These are phyloP conservation scores for Mycosphaerella sp. DNA, from an alignment of 2,329 filamentous ascomycete genomes.

Conservation along the genomic window DNA sequence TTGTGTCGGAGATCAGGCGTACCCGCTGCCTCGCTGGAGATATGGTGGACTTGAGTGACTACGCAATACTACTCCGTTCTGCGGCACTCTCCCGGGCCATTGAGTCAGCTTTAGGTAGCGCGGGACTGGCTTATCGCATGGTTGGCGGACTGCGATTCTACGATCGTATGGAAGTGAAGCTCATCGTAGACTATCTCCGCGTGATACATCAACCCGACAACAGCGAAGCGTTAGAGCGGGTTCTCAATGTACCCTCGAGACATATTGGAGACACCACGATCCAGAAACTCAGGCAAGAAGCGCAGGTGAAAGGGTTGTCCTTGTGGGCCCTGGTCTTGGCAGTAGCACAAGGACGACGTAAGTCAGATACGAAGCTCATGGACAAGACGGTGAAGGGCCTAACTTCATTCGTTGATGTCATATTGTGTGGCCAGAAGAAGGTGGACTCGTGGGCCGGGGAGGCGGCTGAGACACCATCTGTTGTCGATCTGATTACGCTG, in stretches of 20 bases:
- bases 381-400: constrained; percentile 53
- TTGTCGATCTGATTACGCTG: constrained; percentile 49
- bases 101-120: constrained; percentile 71
- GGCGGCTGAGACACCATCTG: constrained; percentile 34
- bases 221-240: constrained; percentile 74
- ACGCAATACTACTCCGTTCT: constrained; percentile 81
- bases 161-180: constrained; percentile 81
- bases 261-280: constrained; percentile 75
- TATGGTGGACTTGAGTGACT: constrained; percentile 67
- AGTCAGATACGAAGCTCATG: constrained; percentile 49
- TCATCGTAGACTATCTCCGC: constrained; percentile 79
- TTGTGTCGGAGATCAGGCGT: constrained; percentile 75
- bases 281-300: constrained; percentile 67
- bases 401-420: constrained; percentile 52
- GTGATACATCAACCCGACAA: constrained; percentile 79
- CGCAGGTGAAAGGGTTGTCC: constrained; percentile 60
- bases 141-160: constrained; percentile 88
- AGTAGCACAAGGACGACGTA: constrained; percentile 47
- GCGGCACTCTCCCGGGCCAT: constrained; percentile 78
- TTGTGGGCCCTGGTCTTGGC: constrained; percentile 70
- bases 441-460: constrained; percentile 35
- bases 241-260: constrained; percentile 78
- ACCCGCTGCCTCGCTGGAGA: constrained; percentile 63
- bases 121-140: constrained; percentile 84
- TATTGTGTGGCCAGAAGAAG: constrained; percentile 52